Base-by-base conservation (phyloP, 2,329 filamentous ascomycete genomes). In the Colletotrichum coccodes region DNA sequence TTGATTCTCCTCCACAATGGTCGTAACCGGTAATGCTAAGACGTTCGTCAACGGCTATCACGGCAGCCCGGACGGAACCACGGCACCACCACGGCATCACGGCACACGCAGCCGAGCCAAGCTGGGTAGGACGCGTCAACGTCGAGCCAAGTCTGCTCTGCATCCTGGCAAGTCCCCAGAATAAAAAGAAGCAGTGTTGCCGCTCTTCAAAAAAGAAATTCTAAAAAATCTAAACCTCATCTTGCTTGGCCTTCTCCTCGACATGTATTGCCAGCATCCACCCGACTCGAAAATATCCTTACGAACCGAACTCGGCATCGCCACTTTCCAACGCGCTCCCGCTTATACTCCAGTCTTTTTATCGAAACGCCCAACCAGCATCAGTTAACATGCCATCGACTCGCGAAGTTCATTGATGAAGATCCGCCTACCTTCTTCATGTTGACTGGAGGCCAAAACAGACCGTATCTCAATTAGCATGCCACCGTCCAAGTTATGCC, bases 21-120 rank as follows among this genome's bases (percentile, higher is more conserved):
- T n/a, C 61, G 34, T 40, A 60, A 66, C 42, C 18, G 18, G 18
- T 60, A 56, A 65, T 36, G 49, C 54, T 52, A 50, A 60, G 61
- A 44, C 40, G 40, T 38, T 28, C 36, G 11, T 21, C 47, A 30
- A 42, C 65, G 65, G 65, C 54, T 54, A 68, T 54, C 49, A 60
- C 66, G 65, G 65, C 65, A 68, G 8, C 42, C 9, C n/a, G 40
- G 5, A 36, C 60, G 64, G 64, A 58, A 32, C 28, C 36, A 58
- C 64, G 58, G 64, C 63, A 62, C 32, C 49, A 26, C 7, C 26
- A 36, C 56, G 56, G 56, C 56, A 36, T 36, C 42, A 26, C 65
- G 65, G 61, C 61, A 68, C 66, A 65, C 28, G n/a, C 56, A 68
- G 38, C 54, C 61, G 49, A 65, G 61, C 54, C 61, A 68, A 68